A percentile compares a stretch with the other conserved stretches of the same genome.
phyloP scores from a whole-genome alignment of 2,329 filamentous ascomycete genomes.

The Davidsoniella eucalypti region DNA sequence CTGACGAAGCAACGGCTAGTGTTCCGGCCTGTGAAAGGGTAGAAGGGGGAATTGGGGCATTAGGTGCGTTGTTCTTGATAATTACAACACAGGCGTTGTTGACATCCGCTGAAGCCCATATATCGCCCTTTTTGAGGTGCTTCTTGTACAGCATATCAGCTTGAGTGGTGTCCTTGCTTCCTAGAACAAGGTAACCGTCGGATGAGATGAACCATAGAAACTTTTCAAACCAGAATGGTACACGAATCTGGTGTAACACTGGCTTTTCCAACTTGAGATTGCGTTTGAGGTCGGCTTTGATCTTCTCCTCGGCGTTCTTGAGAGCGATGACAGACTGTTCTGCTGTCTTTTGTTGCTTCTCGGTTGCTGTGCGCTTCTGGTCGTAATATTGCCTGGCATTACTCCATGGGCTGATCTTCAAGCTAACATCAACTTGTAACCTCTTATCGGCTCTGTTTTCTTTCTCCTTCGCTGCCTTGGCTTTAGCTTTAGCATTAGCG shows the following conservation, averaged over 20 bases:
- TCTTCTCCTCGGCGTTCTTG: constrained; percentile 45
- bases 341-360: constrained; percentile 75
- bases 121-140: constrained; percentile 73
- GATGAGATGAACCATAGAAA: constrained; percentile 92
- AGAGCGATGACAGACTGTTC: constrained; percentile 68
- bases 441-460: constrained; percentile 31
- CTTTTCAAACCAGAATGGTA: constrained; percentile 91
- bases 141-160: constrained; percentile 82
- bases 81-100: constrained; percentile 71
- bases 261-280: constrained; percentile 85
- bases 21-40: constrained; percentile 83
- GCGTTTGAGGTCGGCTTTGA: constrained; percentile 27
- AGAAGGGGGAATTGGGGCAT: constrained; percentile 78
- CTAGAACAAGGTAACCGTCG: constrained; percentile 84
- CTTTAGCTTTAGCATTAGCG: constrained; percentile 15
- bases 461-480: constrained; percentile 15
- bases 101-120: constrained; percentile 83
- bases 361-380: constrained; percentile 66
- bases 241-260: constrained; percentile 64
- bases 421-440: constrained; percentile 68
- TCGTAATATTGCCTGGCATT: constrained; percentile 90
- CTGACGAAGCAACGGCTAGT: constrained; percentile 68
- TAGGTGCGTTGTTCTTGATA: constrained; percentile 75
- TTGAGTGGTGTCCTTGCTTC: constrained; percentile 74
- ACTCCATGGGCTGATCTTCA: constrained; percentile 65